Evolutionary conservation across 768 basidiomycete genomes (phyloP), one percentile per base, ranked within the genome.

Genomic region (Trametes maxima): DNA sequence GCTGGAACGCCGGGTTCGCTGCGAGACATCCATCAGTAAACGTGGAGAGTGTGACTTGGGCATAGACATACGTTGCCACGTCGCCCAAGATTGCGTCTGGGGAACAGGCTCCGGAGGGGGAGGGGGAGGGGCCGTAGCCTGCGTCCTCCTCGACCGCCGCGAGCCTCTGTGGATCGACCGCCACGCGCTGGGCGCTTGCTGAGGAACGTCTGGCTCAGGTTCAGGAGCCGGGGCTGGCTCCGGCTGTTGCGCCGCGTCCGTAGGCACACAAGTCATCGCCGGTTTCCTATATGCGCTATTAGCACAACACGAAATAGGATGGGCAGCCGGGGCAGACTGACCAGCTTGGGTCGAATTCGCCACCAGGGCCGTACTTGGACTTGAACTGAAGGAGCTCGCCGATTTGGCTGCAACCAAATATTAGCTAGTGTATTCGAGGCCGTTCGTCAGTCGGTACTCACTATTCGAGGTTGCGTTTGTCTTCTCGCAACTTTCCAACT

Each of bases 331-430:
- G 62, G 11, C 14, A 3, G 24, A 69, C 75, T 64, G 39, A 86
- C 92, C 92, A 94, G n/a, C 90, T 86, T 8, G 87, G 82, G 68
- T 92, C 88, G 68, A 89, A 94, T 72, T 92, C 88, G 52, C 92
- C 92, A 57, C 90, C 91, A n/a, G 90, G 86, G 5, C 87, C 87
- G 65, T 92, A 90, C 70, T 89, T 89, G 42, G 89, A 80, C 72
- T 84, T 86, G 79, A 88, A 79, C 66, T 80, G 78, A 61, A 94
- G 73, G 24, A 94, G 77, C 58, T 80, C 83, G 25, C 89, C 92
- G 57, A 94, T 80, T 78, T 93, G 90, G 67, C 92, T 92, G 64
- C n/a, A 16, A 40, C 28, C 44, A 25, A 19, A 35, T 5, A 12
- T 50, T 13, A 21, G 22, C 2, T 16, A 11, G 57, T n/a, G 65